phyloP scores from a whole-genome alignment of 495 filamentous ascomycete species.

The Rostrohypoxylon terebratum region DNA sequence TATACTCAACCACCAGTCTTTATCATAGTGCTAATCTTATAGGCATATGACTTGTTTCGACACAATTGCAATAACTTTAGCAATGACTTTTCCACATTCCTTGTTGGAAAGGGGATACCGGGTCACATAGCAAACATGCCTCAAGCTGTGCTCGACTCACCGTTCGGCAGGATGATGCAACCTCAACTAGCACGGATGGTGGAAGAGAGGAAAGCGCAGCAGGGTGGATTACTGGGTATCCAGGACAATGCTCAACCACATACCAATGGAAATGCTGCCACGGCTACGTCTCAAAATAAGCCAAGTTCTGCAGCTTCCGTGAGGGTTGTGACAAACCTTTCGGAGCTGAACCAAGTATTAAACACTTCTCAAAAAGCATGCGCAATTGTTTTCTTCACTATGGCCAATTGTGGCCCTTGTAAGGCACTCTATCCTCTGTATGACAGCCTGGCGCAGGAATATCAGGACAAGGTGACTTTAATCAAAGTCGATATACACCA shows the following conservation, averaged over 20 bases:
- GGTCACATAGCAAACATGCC: slow-evolving; percentile 89
- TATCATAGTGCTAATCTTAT: slow-evolving; percentile 36
- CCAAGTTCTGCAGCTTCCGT: slow-evolving; percentile 45
- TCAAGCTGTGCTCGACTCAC: slow-evolving; percentile 85
- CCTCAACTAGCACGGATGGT: slow-evolving; percentile 83
- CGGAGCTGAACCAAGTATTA: slow-evolving; percentile 71
- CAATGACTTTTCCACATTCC: slow-evolving; percentile 90
- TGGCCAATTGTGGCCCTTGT: slow-evolving; percentile 86
- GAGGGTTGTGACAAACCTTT: slow-evolving; percentile 54
- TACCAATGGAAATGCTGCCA: slow-evolving; percentile 42
- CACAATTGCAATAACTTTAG: slow-evolving; percentile 99
- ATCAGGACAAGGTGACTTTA: slow-evolving; percentile 73
- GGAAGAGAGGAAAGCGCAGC: slow-evolving; percentile 70
- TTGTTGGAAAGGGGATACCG: slow-evolving; percentile 90
- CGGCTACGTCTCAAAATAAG: slow-evolving; percentile 45
- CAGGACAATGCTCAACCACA: slow-evolving; percentile 49
- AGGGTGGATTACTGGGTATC: slow-evolving; percentile 64
- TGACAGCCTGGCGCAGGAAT: slow-evolving; percentile 80
- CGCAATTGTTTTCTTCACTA: slow-evolving; percentile 93
- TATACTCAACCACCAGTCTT: too few relatives aligned
- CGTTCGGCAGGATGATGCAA: slow-evolving; percentile 89
- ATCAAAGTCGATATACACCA: slow-evolving; percentile 85
- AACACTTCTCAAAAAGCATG: slow-evolving; percentile 70
- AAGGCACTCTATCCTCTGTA: slow-evolving; percentile 85
- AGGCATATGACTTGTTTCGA: slow-evolving; percentile 85